Conservation (phyloP, 495 filamentous ascomycete genomes). For the Penicillium cinerascens region DNA sequence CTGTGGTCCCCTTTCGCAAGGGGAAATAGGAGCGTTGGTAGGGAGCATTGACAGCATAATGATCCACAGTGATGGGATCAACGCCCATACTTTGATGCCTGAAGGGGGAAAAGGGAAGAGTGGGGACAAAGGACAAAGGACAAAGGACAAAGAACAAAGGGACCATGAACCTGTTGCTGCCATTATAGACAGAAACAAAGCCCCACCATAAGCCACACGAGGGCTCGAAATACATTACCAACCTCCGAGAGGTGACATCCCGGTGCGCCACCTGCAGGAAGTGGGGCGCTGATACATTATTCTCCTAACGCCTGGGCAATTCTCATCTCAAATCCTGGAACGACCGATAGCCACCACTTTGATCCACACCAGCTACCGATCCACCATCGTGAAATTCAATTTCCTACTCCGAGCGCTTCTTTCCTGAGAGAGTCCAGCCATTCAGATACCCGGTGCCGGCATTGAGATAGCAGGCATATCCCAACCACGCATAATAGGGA, state of each 20-base stretch:
- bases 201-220: not conserved
- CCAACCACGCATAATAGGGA: slow-evolving; percentile 79
- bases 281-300: not conserved
- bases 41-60: slow-evolving; percentile 10
- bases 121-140: too few species aligned
- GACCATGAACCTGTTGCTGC: too few species aligned
- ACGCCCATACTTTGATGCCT: not conserved
- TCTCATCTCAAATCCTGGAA: not conserved
- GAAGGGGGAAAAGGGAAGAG: too few species aligned
- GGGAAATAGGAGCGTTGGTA: not conserved
- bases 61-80: slow-evolving; percentile 16
- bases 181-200: not conserved
- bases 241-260: slow-evolving; percentile 8
- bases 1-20: not conserved
- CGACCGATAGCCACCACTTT: not conserved
- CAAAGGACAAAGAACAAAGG: too few species aligned
- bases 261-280: slow-evolving; percentile 16
- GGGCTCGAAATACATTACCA: slow-evolving; percentile 12
- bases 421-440: slow-evolving; percentile 14
- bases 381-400: not conserved
- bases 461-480: slow-evolving; percentile 56
- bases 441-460: slow-evolving; percentile 17
- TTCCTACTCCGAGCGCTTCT: slow-evolving; percentile 11
- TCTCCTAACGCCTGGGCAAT: not conserved
- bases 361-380: not conserved